Evolutionary conservation across 108 stramenopile genomes (phyloP).

Genomic region (Skeletonema potamos): DNA sequence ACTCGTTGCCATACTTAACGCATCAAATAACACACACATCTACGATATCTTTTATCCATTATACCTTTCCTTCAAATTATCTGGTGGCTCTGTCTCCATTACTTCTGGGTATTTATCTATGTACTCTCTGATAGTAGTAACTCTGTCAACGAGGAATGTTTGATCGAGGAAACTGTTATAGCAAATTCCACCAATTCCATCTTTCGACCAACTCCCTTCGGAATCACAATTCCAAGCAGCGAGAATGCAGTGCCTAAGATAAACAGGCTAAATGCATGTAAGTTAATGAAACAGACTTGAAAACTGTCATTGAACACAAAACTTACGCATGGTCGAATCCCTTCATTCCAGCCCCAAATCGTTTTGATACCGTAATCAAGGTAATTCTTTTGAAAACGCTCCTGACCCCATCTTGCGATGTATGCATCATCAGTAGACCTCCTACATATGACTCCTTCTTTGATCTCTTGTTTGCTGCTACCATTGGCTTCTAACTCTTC

Average conservation of each 20-base stretch:
- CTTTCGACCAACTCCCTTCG: not conserved
- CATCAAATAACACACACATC: too few relatives aligned
- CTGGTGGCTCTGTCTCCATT: constrained; percentile 52
- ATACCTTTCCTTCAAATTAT: constrained; percentile 49
- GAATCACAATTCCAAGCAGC: constrained; percentile 45
- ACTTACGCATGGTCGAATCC: constrained; percentile 64
- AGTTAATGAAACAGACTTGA: too few relatives aligned
- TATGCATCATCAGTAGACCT: constrained; percentile 71
- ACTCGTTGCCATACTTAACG: too few relatives aligned
- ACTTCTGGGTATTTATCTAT: constrained; percentile 55
- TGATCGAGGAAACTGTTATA: constrained; percentile 79
- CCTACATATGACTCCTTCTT: constrained; percentile 63
- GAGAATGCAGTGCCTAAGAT: constrained; percentile 85
- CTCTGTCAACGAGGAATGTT: constrained; percentile 75
- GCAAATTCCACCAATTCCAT: constrained; percentile 58
- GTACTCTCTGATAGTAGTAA: constrained; percentile 70
- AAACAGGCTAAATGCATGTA: constrained; percentile 32
- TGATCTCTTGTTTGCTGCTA: constrained; percentile 13
- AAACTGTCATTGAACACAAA: too few relatives aligned
- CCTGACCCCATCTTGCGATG: constrained; percentile 63
- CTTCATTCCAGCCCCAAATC: constrained; percentile 84
- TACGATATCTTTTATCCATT: constrained; percentile 65
- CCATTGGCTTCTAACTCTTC: constrained; percentile 9
- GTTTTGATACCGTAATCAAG: constrained; percentile 58
- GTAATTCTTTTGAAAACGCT: constrained; percentile 60